Evolutionary conservation across 768 basidiomycete genomes (phyloP), one percentile per base, ranked within the genome.

Genomic region (Epithele typhae): DNA sequence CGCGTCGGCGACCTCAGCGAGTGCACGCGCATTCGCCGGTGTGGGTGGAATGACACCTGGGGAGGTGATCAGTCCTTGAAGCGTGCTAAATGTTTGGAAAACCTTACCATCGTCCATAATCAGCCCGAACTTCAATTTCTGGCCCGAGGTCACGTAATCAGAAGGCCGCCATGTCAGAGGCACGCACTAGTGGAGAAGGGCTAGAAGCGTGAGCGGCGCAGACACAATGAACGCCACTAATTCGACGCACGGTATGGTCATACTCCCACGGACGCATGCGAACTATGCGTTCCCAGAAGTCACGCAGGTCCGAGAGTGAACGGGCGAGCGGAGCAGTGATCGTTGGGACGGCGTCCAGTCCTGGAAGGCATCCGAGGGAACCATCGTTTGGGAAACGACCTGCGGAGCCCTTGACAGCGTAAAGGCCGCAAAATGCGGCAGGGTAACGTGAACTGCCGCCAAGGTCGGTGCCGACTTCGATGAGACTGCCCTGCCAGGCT

Each of bases 361-460:
- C 74, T 2, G 69, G 68, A 9, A 63, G 40, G 21, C 66, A 61
- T 1, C 65, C 48, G 9, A 43, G 45, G 3, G 61, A 44, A 21
- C 72, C 71, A 39, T 57, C 44, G 11, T 48, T 46, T 0, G 72
- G 73, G 47, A 72, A 68, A 32, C 74, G 64, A 18, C 72, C 68
- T 0, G 55, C 38, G 10, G 69, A 65, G 3, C 69, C 63, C 25
- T 68, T 69, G 56, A 76, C 61, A 15, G 66, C 58, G 49, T 75
- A 76, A 17, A 76, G 37, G 3, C 76, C 78, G 35, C 72, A 75
- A 38, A 65, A 72, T 10, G 72, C 69, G 1, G 77, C 68, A 1
- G 78, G 78, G 43, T 74, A 68, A 38, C 78, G 66, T 12, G 71
- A 62, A 17, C 73, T 74, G 5, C 78, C 78, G 1, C 76, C 77